Conservation (phyloP, 805 yeast species). For the Spathaspora arborariae region DNA sequence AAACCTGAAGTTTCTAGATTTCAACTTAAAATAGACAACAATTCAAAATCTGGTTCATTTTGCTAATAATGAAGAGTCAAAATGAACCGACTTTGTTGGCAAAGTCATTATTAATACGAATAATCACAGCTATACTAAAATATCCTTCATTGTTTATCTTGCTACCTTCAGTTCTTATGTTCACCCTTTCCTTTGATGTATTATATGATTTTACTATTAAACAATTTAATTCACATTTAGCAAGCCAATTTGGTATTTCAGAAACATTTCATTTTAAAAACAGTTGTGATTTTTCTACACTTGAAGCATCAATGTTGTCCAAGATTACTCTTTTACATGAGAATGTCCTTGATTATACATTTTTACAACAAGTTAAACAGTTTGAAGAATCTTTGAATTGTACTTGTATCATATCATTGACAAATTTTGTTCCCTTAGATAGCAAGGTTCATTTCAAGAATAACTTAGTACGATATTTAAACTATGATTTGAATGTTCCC, state of each 20-base stretch:
- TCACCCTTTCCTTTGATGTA: slow-evolving; percentile 31
- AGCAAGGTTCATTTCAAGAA: slow-evolving; percentile 3
- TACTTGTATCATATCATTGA: not conserved
- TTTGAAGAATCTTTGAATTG: not conserved
- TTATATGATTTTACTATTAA: slow-evolving; percentile 31
- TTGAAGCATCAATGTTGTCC: not conserved
- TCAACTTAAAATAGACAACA: too few relatives aligned
- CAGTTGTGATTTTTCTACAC: not conserved
- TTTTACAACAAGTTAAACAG: not conserved
- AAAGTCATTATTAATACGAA: not conserved
- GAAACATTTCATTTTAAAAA: not conserved
- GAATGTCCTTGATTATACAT: not conserved
- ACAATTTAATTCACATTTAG: slow-evolving; percentile 19
- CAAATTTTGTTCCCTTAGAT: not conserved
- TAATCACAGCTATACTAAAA: slow-evolving; percentile 17
- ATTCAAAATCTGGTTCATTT: too few relatives aligned
- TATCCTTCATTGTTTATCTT: slow-evolving; percentile 27
- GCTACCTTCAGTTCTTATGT: slow-evolving; percentile 27
- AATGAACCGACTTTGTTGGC: not conserved
- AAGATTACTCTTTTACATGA: not conserved
- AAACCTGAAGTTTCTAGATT: too few relatives aligned
- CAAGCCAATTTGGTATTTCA: slow-evolving; percentile 8
- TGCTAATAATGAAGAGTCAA: not conserved
- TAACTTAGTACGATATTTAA: slow-evolving; percentile 14
- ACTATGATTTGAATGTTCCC: slow-evolving; percentile 20